phyloP scores from a whole-genome alignment of 495 filamentous ascomycete species.

The Parathielavia hyrcaniae region DNA sequence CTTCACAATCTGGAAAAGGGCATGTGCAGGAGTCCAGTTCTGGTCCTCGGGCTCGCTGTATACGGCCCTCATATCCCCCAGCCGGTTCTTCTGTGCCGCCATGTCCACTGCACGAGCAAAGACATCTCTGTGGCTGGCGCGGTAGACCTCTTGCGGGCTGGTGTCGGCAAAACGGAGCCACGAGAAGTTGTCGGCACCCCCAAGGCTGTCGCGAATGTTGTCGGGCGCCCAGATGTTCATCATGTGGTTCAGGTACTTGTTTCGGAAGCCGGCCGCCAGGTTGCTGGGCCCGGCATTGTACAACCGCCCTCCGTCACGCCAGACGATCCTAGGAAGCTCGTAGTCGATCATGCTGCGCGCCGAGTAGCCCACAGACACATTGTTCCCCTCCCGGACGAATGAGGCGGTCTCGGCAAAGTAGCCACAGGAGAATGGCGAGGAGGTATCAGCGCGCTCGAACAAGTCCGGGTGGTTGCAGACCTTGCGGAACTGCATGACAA shows the following conservation, averaged over 20 bases:
- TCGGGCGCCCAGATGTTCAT: constrained; percentile 87
- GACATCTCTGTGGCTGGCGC: constrained; percentile 51
- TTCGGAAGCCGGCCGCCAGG: constrained; percentile 64
- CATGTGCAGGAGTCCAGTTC: constrained; percentile 60
- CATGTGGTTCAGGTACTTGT: constrained; percentile 64
- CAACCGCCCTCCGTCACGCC: constrained; percentile 66
- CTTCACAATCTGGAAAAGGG: constrained; percentile 72
- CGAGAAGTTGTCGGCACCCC: constrained; percentile 63
- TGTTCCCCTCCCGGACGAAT: constrained; percentile 80
- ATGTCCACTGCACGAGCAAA: constrained; percentile 58
- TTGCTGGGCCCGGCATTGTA: constrained; percentile 73
- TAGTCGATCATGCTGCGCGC: constrained; percentile 82
- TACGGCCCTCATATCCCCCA: constrained; percentile 40
- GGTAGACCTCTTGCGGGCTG: constrained; percentile 63
- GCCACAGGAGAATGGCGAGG: constrained; percentile 73
- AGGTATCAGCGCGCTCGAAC: constrained; percentile 89
- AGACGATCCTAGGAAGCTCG: constrained; percentile 70
- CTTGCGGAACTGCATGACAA: constrained; percentile 99
- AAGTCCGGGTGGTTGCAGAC: constrained; percentile 98
- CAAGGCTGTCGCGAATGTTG: constrained; percentile 57
- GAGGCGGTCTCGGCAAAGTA: constrained; percentile 91
- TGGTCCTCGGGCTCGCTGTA: constrained; percentile 49
- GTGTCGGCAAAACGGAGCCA: constrained; percentile 84
- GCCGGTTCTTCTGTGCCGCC: constrained; percentile 45
- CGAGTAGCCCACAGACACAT: constrained; percentile 78